Evolutionary conservation across 345 rosid species (phyloP).

Genomic region (Corchorus capsularis): DNA sequence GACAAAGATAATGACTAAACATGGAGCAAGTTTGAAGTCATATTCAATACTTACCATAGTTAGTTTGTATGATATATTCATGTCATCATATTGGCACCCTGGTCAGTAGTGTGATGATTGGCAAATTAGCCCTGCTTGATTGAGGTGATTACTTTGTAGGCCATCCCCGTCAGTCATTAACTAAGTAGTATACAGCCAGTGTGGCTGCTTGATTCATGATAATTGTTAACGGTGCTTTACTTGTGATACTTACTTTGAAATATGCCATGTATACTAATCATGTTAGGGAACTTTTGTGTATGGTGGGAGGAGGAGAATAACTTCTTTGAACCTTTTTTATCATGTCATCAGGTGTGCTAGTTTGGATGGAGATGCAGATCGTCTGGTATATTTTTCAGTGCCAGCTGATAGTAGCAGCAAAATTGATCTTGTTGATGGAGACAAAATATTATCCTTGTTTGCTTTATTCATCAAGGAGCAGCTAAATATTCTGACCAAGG

Average conservation of each 20-base stretch:
- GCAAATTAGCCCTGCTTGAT: not conserved
- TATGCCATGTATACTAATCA: not conserved
- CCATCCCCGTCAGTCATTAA: not conserved
- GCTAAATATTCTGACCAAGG: slow-evolving; percentile 43
- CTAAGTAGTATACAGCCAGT: not conserved
- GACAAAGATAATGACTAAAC: not conserved
- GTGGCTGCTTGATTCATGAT: not conserved
- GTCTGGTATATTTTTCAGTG: slow-evolving; percentile 71
- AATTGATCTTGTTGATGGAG: slow-evolving; percentile 84
- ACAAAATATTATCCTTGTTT: slow-evolving; percentile 87
- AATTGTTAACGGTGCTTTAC: not conserved
- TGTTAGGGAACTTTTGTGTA: not conserved
- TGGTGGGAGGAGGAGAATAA: slow-evolving; percentile 25
- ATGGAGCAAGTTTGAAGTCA: not conserved
- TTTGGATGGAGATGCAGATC: slow-evolving; percentile 97
- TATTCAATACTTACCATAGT: not conserved
- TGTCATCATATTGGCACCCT: not conserved
- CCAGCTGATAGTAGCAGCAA: slow-evolving; percentile 40
- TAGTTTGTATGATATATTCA: not conserved
- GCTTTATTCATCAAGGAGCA: slow-evolving; percentile 84
- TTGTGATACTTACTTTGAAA: not conserved
- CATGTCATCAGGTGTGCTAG: slow-evolving; percentile 83
- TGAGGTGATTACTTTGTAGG: not conserved
- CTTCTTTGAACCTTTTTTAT: slow-evolving; percentile 36
- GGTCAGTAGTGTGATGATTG: not conserved